Percentiles rank a stretch among this genome's conserved stretches.
Conservation (phyloP, 352 stramenopile species). For the Peronosclerospora sorghi region DNA sequence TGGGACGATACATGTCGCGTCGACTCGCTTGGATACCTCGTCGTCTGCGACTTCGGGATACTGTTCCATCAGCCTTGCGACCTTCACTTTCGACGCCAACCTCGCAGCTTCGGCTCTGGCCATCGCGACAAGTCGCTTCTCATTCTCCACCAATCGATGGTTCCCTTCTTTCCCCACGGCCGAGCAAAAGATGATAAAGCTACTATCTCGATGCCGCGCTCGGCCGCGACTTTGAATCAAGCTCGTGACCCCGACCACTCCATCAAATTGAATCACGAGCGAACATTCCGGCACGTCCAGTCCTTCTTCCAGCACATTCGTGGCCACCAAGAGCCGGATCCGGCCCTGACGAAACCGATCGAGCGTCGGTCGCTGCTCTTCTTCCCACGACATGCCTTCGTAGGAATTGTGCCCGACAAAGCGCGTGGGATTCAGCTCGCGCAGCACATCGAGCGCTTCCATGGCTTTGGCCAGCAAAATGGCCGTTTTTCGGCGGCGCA, state of each 20-base stretch:
- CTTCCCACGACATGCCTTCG: slow-evolving; percentile 73
- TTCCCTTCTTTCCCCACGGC: slow-evolving; percentile 26
- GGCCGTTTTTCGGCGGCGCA: slow-evolving; percentile 52
- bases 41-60: not conserved
- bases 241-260: slow-evolving; percentile 53
- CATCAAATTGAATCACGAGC: slow-evolving; percentile 69
- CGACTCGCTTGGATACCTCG: not conserved
- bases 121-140: slow-evolving; percentile 31
- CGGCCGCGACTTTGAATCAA: slow-evolving; percentile 70
- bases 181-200: slow-evolving; percentile 62
- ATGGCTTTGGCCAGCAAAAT: slow-evolving; percentile 56
- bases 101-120: slow-evolving; percentile 25
- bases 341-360: slow-evolving; percentile 51
- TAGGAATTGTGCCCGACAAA: slow-evolving; percentile 78
- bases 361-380: slow-evolving; percentile 64
- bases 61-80: slow-evolving; percentile 25
- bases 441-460: slow-evolving; percentile 39
- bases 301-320: slow-evolving; percentile 72
- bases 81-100: slow-evolving; percentile 35
- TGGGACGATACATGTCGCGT: slow-evolving; percentile 2
- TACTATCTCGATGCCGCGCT: slow-evolving; percentile 40
- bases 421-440: slow-evolving; percentile 49
- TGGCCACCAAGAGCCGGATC: slow-evolving; percentile 64
- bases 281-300: slow-evolving; percentile 71
- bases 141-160: slow-evolving; percentile 41